Evolutionary conservation across 1,284 basidiomycete species (phyloP).

Genomic region (Farysia itapuensis): DNA sequence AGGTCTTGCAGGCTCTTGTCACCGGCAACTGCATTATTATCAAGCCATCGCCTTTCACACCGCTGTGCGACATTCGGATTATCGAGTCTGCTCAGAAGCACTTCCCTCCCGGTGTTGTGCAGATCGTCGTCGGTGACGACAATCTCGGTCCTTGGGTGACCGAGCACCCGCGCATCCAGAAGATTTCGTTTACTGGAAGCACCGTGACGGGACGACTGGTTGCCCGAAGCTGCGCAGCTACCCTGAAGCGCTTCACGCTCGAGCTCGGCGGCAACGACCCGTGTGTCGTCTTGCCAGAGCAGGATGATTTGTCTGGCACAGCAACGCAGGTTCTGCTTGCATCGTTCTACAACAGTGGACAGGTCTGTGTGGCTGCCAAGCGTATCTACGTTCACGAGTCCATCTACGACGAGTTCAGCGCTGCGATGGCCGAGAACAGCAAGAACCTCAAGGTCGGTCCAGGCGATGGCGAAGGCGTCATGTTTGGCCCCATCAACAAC

Average conservation of each 20-base stretch:
- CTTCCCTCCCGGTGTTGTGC: constrained; percentile 36
- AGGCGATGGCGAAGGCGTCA: constrained; percentile 18
- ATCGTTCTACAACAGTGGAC: constrained; percentile 31
- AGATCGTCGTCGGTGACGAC: constrained; percentile 34
- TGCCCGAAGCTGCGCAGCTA: constrained; percentile 29
- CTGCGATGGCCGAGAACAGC: constrained; percentile 5
- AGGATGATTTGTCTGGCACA: constrained; percentile 11
- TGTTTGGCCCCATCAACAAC: constrained; percentile 36
- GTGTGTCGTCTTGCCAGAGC: constrained; percentile 13
- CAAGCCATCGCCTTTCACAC: constrained; percentile 43
- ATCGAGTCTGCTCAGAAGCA: constrained; percentile 29
- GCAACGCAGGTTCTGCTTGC: constrained; percentile 13
- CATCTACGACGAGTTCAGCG: constrained; percentile 40
- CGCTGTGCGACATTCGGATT: constrained; percentile 32
- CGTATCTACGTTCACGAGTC: constrained; percentile 40
- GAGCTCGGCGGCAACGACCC: constrained; percentile 43
- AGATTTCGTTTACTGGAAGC: constrained; percentile 38
- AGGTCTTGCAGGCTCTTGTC: constrained; percentile 23
- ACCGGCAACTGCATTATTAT: constrained; percentile 42
- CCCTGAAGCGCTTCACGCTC: constrained; percentile 37
- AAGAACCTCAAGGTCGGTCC: constrained; percentile 23
- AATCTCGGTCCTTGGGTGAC: constrained; percentile 31
- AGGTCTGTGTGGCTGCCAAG: constrained; percentile 33
- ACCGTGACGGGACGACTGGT: constrained; percentile 29
- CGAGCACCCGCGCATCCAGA: constrained; percentile 31